Evolutionary conservation across 306 rosid species (phyloP).

Genomic region (Hippophae rhamnoides): DNA sequence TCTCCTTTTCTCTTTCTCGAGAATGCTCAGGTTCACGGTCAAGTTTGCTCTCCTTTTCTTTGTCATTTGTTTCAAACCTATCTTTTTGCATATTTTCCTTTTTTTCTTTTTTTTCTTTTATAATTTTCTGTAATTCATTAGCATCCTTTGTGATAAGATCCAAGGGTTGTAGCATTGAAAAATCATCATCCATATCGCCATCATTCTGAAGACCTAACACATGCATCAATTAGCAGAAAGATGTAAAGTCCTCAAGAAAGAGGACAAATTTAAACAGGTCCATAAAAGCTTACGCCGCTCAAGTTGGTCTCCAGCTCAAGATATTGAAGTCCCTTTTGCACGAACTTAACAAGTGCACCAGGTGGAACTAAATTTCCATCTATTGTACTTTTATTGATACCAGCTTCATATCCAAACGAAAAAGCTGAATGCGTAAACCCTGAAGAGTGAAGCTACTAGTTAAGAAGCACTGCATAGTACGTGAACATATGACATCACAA

Average conservation of each 20-base stretch:
- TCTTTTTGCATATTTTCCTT: slow-evolving; percentile 39
- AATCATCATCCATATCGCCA: slow-evolving; percentile 54
- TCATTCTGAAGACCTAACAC: slow-evolving; percentile 44
- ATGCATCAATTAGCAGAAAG: slow-evolving; percentile 22
- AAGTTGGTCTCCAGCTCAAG: slow-evolving; percentile 59
- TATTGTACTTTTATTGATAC: slow-evolving; percentile 37
- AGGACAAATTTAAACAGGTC: background rate
- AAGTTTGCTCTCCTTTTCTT: slow-evolving; percentile 23
- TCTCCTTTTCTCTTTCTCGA: slow-evolving; percentile 27
- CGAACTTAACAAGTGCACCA: slow-evolving; percentile 50
- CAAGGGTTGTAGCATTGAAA: slow-evolving; percentile 54
- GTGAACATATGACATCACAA: too few relatives aligned
- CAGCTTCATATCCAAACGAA: slow-evolving; percentile 58
- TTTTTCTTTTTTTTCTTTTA: slow-evolving; percentile 40
- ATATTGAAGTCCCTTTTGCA: slow-evolving; percentile 59
- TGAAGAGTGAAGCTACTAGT: slow-evolving; percentile 10
- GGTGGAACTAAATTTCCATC: slow-evolving; percentile 56
- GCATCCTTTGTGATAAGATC: slow-evolving; percentile 61
- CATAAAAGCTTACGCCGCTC: slow-evolving; percentile 39
- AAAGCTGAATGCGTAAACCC: slow-evolving; percentile 65
- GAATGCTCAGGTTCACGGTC: slow-evolving; percentile 18
- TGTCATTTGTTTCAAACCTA: slow-evolving; percentile 27
- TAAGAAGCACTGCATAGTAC: too few relatives aligned
- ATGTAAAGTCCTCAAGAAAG: background rate
- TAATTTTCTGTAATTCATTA: slow-evolving; percentile 36